Conservation (phyloP, 306 rosid species). For the Morella rubra region DNA sequence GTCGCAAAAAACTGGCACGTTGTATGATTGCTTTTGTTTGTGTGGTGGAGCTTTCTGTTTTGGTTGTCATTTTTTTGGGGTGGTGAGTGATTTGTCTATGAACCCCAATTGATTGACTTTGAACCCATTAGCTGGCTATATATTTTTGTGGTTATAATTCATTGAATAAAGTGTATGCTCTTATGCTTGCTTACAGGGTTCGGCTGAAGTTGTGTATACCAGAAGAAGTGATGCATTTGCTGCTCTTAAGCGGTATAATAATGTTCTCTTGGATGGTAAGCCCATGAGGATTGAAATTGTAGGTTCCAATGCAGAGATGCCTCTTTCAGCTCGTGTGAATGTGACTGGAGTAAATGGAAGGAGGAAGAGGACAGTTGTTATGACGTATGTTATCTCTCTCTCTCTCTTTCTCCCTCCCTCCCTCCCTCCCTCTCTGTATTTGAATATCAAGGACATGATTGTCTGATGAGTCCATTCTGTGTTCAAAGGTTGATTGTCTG, state of each 20-base stretch:
- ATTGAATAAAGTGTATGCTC: neutral
- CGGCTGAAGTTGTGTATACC: conserved; percentile 90
- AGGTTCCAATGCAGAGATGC: conserved; percentile 62
- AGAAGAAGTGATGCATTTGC: conserved; percentile 97
- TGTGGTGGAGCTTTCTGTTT: no score
- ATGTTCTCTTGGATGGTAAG: conserved; percentile 87
- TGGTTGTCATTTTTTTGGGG: no score
- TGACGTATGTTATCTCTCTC: conserved; percentile 54
- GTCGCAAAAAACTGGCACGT: no score
- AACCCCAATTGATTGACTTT: no score
- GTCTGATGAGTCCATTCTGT: neutral
- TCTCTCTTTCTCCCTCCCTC: no score
- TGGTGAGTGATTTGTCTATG: no score
- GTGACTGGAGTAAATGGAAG: conserved; percentile 80
- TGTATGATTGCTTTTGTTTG: no score
- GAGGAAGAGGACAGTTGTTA: conserved; percentile 74
- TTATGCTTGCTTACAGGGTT: conserved; percentile 55
- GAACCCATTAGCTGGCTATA: neutral
- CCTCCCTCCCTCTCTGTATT: neutral
- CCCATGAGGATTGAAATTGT: conserved; percentile 95
- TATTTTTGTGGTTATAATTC: neutral
- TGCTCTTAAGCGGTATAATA: conserved; percentile 81
- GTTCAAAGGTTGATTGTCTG: no score
- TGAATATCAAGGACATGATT: neutral
- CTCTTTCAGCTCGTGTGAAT: conserved; percentile 80